phyloP scores from a whole-genome alignment of 306 rosid genomes.

The Malus orientalis region DNA sequence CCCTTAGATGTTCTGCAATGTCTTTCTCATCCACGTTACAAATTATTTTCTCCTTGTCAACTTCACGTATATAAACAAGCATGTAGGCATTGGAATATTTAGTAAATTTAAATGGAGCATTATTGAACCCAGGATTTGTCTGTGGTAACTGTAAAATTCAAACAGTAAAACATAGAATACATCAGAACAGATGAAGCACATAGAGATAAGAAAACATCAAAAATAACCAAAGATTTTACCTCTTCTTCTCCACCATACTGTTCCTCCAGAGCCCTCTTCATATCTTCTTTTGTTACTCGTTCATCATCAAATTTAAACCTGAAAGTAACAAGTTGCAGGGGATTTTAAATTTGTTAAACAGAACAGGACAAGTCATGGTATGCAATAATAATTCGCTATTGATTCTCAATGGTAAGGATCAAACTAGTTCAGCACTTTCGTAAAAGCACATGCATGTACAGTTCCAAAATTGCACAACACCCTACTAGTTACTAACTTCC shows the following conservation, averaged over 20 bases:
- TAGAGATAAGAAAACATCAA: conserved; percentile 40
- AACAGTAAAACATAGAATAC: conserved; percentile 6
- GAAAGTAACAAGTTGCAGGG: neutral
- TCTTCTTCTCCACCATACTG: conserved; percentile 96
- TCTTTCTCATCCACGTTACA: conserved; percentile 84
- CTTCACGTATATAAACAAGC: conserved; percentile 91
- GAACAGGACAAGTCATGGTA: neutral
- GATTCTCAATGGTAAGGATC: neutral
- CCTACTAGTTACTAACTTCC: neutral
- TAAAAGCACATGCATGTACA: neutral
- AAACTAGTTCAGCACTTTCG: neutral
- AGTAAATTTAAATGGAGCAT: conserved; percentile 80
- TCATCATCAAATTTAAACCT: conserved; percentile 95
- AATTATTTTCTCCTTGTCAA: conserved; percentile 82
- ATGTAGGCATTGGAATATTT: conserved; percentile 89
- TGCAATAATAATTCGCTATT: neutral
- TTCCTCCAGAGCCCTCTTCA: conserved; percentile 82
- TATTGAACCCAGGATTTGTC: conserved; percentile 82
- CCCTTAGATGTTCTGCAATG: conserved; percentile 82
- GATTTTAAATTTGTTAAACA: neutral
- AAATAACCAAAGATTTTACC: conserved; percentile 30
- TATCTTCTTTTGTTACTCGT: conserved; percentile 83
- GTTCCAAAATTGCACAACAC: neutral
- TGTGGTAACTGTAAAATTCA: conserved; percentile 56
- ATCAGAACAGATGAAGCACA: neutral